Percentiles rank a stretch among this genome's conserved stretches.
These are phyloP conservation scores for Ophiocordyceps australis DNA, from an alignment of 2,329 filamentous ascomycete genomes.

Conservation along the genomic window DNA sequence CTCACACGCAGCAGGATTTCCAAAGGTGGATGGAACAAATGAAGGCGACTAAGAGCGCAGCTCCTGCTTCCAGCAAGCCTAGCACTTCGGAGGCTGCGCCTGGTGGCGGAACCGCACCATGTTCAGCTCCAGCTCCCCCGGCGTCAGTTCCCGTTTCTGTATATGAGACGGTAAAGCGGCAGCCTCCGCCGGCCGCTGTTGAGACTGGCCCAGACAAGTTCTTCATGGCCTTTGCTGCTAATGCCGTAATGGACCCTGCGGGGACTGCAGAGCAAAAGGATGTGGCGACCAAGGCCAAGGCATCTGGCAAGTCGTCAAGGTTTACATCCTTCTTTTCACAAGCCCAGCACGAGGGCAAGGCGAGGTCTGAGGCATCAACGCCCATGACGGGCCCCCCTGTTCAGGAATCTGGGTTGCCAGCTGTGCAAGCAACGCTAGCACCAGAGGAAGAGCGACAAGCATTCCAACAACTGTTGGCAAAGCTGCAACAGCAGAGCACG, in stretches of 20 bases:
- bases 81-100: too few relatives aligned
- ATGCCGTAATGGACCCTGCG: constrained; percentile 24
- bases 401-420: constrained; percentile 2
- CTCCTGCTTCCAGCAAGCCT: constrained; percentile 15
- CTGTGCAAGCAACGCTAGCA: constrained; percentile 5
- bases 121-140: constrained; percentile 16
- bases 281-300: constrained; percentile 32
- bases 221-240: constrained; percentile 39
- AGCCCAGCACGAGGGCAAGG: constrained; percentile 29
- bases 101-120: too few relatives aligned
- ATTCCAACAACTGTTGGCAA: constrained; percentile 66
- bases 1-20: constrained; percentile 77
- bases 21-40: constrained; percentile 87
- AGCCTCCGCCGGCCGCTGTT: constrained; percentile 40
- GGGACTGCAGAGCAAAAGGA: constrained; percentile 29
- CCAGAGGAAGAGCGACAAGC: constrained; percentile 64
- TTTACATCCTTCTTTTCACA: constrained; percentile 64
- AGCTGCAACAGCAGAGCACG: constrained; percentile 47
- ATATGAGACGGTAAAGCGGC: too few relatives aligned
- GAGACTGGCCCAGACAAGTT: constrained; percentile 62
- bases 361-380: constrained; percentile 28
- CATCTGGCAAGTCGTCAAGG: constrained; percentile 51
- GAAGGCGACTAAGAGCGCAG: constrained; percentile 43
- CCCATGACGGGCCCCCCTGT: constrained; percentile 16
- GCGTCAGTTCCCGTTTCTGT: constrained; percentile 27